Conservation (phyloP, 208 protist genomes). For the Leishmania lainsoni region DNA sequence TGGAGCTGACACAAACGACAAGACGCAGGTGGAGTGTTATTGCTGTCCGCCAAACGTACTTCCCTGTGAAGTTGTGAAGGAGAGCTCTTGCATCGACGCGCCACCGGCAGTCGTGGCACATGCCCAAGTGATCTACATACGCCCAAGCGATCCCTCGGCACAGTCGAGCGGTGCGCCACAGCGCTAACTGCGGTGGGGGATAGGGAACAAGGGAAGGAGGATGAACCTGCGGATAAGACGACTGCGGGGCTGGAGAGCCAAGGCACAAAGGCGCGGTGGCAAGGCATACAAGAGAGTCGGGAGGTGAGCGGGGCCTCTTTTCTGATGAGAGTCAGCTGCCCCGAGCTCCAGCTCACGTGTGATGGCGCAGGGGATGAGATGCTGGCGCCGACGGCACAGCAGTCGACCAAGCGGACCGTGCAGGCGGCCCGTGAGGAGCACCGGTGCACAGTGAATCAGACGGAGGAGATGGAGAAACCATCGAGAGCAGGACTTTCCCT, state of each 20-base stretch:
- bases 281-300: not conserved
- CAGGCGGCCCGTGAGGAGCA: constrained; percentile 5
- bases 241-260: not conserved
- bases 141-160: not conserved
- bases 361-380: constrained; percentile 9
- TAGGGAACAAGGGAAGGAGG: not conserved
- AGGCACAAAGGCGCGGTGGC: not conserved
- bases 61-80: not conserved
- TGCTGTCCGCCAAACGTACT: not conserved
- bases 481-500: not conserved
- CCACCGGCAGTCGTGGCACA: not conserved
- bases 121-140: not conserved
- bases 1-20: not conserved
- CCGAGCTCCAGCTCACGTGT: constrained; percentile 1
- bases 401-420: not conserved
- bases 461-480: not conserved
- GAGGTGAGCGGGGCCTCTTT: constrained; percentile 2
- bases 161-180: not conserved
- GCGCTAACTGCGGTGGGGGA: not conserved
- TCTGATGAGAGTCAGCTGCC: not conserved
- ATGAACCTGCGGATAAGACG: not conserved
- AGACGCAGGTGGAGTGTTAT: not conserved
- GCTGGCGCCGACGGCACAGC: constrained; percentile 5
- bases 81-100: not conserved
- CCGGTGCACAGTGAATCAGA: not conserved